Conservation (phyloP, 148 eudicot genomes). For the Rhododendron simsii region DNA sequence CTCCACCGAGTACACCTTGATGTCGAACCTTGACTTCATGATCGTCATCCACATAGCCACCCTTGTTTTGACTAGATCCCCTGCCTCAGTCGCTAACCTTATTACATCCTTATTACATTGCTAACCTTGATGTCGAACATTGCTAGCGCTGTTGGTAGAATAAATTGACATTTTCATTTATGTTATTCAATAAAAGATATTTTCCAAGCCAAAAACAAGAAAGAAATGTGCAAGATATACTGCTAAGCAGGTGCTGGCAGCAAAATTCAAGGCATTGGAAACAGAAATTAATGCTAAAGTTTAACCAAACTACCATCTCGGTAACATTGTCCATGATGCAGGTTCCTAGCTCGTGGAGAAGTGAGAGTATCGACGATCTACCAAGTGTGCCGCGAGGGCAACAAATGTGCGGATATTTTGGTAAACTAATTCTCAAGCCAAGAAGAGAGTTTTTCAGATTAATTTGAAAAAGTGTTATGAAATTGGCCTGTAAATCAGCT, state of each 20-base stretch:
- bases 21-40: too few species aligned
- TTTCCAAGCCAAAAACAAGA: neutral
- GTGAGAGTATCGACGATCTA: neutral
- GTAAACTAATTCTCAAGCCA: too few species aligned
- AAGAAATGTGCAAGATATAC: neutral
- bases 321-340: neutral
- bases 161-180: neutral
- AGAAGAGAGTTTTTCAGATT: too few species aligned
- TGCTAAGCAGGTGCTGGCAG: neutral
- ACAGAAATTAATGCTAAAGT: neutral
- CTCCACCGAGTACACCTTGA: too few species aligned
- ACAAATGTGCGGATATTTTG: too few species aligned
- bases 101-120: too few species aligned
- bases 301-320: neutral
- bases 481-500: too few species aligned
- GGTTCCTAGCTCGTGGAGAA: neutral
- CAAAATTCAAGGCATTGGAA: neutral
- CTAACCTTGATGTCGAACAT: neutral
- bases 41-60: too few species aligned
- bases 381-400: neutral
- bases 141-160: neutral
- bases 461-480: too few species aligned
- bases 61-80: too few species aligned
- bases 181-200: neutral
- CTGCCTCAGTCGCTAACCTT: too few species aligned